These are phyloP conservation scores for Melanomma pulvis-pyrius DNA, from an alignment of 495 filamentous ascomycete species.

Conservation along the genomic window DNA sequence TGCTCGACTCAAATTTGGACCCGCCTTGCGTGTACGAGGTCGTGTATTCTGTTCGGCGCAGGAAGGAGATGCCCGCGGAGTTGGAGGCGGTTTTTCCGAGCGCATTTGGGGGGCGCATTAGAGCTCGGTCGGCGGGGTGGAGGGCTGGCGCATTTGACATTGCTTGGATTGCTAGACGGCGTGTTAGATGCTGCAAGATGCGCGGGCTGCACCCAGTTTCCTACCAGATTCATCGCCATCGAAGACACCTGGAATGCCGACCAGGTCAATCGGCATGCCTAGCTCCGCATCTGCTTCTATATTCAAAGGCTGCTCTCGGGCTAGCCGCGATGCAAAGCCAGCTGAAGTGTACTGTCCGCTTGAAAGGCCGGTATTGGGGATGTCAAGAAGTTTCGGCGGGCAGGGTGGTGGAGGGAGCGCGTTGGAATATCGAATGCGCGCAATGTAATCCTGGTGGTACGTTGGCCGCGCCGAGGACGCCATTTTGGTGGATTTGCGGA, in stretches of 20 bases:
- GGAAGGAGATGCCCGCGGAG: slow-evolving; percentile 78
- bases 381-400: slow-evolving; percentile 93
- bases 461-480: slow-evolving; percentile 16
- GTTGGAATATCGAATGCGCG: slow-evolving; percentile 92
- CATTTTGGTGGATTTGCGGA: slow-evolving; percentile 1
- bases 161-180: slow-evolving; percentile 72
- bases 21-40: slow-evolving; percentile 59
- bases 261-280: slow-evolving; percentile 93
- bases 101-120: slow-evolving; percentile 76
- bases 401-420: slow-evolving; percentile 88
- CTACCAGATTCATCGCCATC: slow-evolving; percentile 93
- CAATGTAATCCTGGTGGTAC: slow-evolving; percentile 94
- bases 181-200: slow-evolving; percentile 18
- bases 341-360: slow-evolving; percentile 82
- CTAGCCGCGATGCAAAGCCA: slow-evolving; percentile 82
- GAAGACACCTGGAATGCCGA: slow-evolving; percentile 92
- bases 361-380: slow-evolving; percentile 85
- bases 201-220: slow-evolving; percentile 42
- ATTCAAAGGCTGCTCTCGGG: slow-evolving; percentile 87
- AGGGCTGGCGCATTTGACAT: slow-evolving; percentile 66
- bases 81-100: slow-evolving; percentile 77
- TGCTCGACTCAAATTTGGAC: slow-evolving; percentile 51
- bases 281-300: slow-evolving; percentile 97
- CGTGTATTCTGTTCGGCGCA: slow-evolving; percentile 95
- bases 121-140: slow-evolving; percentile 78